Evolutionary conservation across 805 yeast species (phyloP).

Genomic region (Trichomonascus vanleenenianus): DNA sequence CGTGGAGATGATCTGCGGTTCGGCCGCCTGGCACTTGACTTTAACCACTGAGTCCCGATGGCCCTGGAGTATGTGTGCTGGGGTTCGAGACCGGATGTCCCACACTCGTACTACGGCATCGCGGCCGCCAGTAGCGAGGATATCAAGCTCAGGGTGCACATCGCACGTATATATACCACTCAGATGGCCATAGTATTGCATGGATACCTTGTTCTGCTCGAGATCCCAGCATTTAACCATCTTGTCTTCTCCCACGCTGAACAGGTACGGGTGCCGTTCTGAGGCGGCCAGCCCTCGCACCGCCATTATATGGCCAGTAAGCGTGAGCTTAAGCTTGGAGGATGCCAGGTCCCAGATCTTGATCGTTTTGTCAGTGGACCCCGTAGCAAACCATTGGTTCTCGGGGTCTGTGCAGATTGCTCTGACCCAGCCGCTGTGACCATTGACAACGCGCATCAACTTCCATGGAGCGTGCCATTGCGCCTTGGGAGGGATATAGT

Average conservation of each 20-base stretch:
- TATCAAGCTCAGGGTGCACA: slow-evolving; percentile 79
- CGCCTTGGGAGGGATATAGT: slow-evolving; percentile 17
- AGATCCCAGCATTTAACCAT: slow-evolving; percentile 93
- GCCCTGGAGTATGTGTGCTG: slow-evolving; percentile 73
- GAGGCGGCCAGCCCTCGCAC: slow-evolving; percentile 73
- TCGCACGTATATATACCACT: slow-evolving; percentile 82
- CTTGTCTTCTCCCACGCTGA: slow-evolving; percentile 90
- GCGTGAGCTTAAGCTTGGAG: slow-evolving; percentile 59
- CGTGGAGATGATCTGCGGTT: slow-evolving; percentile 79
- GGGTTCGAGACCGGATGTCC: slow-evolving; percentile 80
- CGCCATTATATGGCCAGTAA: slow-evolving; percentile 88
- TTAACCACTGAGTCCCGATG: slow-evolving; percentile 70
- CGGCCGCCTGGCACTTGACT: slow-evolving; percentile 58
- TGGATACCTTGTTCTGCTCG: slow-evolving; percentile 69
- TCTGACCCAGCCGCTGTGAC: slow-evolving; percentile 91
- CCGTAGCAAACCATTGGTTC: slow-evolving; percentile 87
- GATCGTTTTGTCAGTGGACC: slow-evolving; percentile 80
- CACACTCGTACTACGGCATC: slow-evolving; percentile 83
- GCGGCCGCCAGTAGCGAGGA: slow-evolving; percentile 80
- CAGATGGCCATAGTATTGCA: slow-evolving; percentile 91
- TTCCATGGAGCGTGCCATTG: slow-evolving; percentile 62
- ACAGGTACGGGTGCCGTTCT: slow-evolving; percentile 74
- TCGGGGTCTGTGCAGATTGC: slow-evolving; percentile 78
- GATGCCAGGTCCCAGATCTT: slow-evolving; percentile 86
- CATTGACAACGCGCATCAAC: slow-evolving; percentile 64